phyloP scores from a whole-genome alignment of 1,284 basidiomycete species.

The Austroboletus rostrupii region DNA sequence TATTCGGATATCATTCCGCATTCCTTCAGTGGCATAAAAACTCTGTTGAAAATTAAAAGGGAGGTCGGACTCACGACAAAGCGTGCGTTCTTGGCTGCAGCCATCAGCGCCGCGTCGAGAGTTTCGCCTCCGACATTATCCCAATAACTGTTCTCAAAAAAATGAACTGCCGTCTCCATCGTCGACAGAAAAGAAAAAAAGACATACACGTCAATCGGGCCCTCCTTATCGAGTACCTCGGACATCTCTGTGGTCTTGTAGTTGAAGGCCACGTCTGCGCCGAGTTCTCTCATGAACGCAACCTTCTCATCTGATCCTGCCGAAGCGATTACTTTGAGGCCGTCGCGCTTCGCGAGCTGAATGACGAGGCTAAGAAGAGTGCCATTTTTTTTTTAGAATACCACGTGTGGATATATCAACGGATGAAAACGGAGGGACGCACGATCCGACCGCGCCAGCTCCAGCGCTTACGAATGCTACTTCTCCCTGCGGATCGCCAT shows the following conservation, averaged over 20 bases:
- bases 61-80: slow-evolving; percentile 33
- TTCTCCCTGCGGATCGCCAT: slow-evolving; percentile 10
- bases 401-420: too few species aligned
- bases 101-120: slow-evolving; percentile 53
- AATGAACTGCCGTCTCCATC: background rate
- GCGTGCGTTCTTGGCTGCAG: slow-evolving; percentile 48
- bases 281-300: slow-evolving; percentile 33
- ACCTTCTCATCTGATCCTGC: slow-evolving; percentile 40
- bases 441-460: slow-evolving; percentile 22
- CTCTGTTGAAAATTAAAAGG: background rate
- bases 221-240: slow-evolving; percentile 22
- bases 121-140: slow-evolving; percentile 66
- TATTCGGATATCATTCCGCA: slow-evolving; percentile 16
- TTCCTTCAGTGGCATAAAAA: slow-evolving; percentile 4
- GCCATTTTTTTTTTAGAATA: background rate
- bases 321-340: slow-evolving; percentile 38
- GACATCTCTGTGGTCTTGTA: slow-evolving; percentile 32
- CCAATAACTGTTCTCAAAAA: slow-evolving; percentile 36
- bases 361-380: slow-evolving; percentile 19
- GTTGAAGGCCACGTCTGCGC: slow-evolving; percentile 38
- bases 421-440: background rate
- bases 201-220: slow-evolving; percentile 19
- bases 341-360: slow-evolving; percentile 36
- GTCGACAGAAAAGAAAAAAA: background rate
- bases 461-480: slow-evolving; percentile 17